These are phyloP conservation scores for Fusarium sp. DNA, from an alignment of 2,329 filamentous ascomycete species.

Conservation along the genomic window DNA sequence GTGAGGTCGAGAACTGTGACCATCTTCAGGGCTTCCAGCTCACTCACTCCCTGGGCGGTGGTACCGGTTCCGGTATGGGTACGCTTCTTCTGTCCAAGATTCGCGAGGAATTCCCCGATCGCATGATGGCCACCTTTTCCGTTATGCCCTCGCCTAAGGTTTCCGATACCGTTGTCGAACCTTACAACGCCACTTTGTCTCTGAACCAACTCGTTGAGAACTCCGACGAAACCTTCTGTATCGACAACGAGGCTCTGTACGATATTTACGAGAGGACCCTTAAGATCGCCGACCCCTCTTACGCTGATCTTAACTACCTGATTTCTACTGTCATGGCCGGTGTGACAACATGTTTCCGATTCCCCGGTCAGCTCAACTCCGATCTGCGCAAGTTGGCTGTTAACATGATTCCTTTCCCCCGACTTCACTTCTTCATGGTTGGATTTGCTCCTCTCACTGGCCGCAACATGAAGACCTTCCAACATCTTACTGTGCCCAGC, in stretches of 20 bases:
- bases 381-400: conserved; percentile 99
- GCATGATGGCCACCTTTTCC: conserved; percentile 99
- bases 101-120: conserved; percentile 99
- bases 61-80: conserved; percentile 99
- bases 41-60: conserved; percentile 99
- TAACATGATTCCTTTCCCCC: conserved; percentile 99
- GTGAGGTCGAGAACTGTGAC: conserved; percentile 98
- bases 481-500: conserved; percentile 95
- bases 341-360: conserved; percentile 97
- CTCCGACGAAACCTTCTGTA: conserved; percentile 99
- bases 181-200: conserved; percentile 99
- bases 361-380: conserved; percentile 99
- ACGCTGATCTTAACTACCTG: conserved; percentile 98
- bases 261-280: conserved; percentile 99
- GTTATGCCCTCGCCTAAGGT: conserved; percentile 99
- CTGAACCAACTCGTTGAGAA: conserved; percentile 99
- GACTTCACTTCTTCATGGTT: conserved; percentile 99
- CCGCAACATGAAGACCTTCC: conserved; percentile 86
- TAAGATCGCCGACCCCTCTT: conserved; percentile 97
- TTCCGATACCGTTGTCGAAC: conserved; percentile 99
- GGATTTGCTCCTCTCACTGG: conserved; percentile 98
- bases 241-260: conserved; percentile 99
- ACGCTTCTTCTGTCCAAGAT: conserved; percentile 99
- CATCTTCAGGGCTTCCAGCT: conserved; percentile 99
- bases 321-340: conserved; percentile 99